Evolutionary conservation across 2,329 filamentous ascomycete species (phyloP).

Genomic region (Pseudopyricularia javanii): DNA sequence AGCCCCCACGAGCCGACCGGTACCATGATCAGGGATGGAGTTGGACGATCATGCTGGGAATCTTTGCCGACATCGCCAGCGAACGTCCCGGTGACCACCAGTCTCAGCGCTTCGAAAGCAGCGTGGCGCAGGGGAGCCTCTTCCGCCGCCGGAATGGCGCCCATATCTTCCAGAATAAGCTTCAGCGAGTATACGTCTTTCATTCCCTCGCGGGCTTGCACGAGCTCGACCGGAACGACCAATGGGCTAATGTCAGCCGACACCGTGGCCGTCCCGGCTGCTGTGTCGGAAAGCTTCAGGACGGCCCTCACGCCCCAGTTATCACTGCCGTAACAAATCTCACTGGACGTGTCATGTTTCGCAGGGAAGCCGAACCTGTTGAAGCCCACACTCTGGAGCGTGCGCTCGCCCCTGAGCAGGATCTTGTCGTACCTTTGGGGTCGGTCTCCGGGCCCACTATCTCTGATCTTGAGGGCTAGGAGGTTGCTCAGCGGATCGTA

Average conservation of each 20-base stretch:
- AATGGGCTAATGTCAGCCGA: conserved; percentile 11
- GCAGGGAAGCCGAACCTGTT: conserved; percentile 43
- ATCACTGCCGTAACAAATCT: conserved; percentile 30
- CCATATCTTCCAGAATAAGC: conserved; percentile 20
- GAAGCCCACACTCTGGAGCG: conserved; percentile 30
- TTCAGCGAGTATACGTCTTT: conserved; percentile 21
- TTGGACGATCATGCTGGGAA: conserved; percentile 8
- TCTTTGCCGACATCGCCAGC: neutral
- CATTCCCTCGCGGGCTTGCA: conserved; percentile 17
- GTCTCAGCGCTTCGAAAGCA: conserved; percentile 8
- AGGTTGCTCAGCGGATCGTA: conserved; percentile 47
- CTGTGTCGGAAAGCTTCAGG: conserved; percentile 14
- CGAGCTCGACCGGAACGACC: conserved; percentile 20
- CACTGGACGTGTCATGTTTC: conserved; percentile 6
- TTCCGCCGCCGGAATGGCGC: conserved; percentile 31
- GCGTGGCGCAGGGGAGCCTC: conserved; percentile 19
- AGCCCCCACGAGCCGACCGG: conserved; percentile 56
- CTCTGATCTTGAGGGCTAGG: conserved; percentile 38
- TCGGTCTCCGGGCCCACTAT: conserved; percentile 32
- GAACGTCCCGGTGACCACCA: neutral
- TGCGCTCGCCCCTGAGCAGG: conserved; percentile 30
- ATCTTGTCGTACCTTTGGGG: conserved; percentile 58
- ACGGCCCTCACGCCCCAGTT: conserved; percentile 45
- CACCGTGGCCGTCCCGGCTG: conserved; percentile 2
- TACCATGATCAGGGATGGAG: conserved; percentile 35